Percentiles rank a stretch among this genome's conserved stretches.
phyloP scores from a whole-genome alignment of 2,329 filamentous ascomycete genomes.

The Clonostachys sp. region DNA sequence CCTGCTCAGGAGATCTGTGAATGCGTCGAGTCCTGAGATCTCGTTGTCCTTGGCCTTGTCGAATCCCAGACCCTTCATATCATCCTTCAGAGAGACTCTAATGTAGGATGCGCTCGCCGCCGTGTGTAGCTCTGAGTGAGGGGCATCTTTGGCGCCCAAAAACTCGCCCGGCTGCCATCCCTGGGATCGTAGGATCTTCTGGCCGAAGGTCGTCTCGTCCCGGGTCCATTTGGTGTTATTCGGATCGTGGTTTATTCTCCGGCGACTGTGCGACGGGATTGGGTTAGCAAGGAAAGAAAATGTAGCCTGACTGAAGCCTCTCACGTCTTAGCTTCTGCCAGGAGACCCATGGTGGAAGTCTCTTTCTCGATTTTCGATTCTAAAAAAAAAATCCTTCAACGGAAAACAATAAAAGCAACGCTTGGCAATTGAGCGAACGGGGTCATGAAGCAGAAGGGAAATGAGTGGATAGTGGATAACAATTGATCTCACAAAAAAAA shows the following conservation, averaged over 20 bases:
- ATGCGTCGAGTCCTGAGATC: constrained; percentile 80
- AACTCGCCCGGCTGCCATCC: constrained; percentile 86
- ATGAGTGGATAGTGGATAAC: too few species aligned
- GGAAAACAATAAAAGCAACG: background rate
- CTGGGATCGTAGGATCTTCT: constrained; percentile 81
- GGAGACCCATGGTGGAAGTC: constrained; percentile 23
- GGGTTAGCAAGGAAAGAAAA: background rate
- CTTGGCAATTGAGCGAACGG: background rate
- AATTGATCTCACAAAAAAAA: constrained; percentile 10
- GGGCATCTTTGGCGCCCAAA: constrained; percentile 72
- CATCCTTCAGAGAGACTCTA: constrained; percentile 80
- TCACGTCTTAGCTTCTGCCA: constrained; percentile 28
- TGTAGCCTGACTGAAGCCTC: background rate
- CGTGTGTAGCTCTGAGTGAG: constrained; percentile 72
- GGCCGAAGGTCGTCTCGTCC: constrained; percentile 78
- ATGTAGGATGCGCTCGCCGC: constrained; percentile 82
- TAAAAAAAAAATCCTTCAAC: too few species aligned
- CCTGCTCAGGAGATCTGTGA: constrained; percentile 80
- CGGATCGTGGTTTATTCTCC: constrained; percentile 82
- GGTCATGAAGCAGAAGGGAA: too few species aligned
- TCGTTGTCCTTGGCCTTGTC: constrained; percentile 70
- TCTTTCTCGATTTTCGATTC: background rate
- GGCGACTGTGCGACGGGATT: constrained; percentile 16
- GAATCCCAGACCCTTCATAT: constrained; percentile 85
- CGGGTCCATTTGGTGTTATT: constrained; percentile 94